These are phyloP conservation scores for Barnettozyma pratensis DNA, from an alignment of 805 yeast species.

Conservation along the genomic window DNA sequence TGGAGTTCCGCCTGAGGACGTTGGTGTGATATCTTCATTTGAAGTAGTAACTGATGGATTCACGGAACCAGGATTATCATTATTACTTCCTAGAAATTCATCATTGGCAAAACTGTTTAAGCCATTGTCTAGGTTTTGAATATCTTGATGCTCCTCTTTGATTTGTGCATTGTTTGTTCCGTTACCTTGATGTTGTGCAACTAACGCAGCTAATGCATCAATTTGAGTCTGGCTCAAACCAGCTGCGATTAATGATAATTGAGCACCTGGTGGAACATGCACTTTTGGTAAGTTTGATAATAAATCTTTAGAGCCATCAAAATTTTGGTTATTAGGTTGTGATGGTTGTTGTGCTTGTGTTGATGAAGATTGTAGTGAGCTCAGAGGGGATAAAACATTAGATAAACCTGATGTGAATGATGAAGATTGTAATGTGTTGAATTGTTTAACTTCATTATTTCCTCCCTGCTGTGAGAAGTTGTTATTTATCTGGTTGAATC, in stretches of 20 bases:
- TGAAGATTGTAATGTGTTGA: slow-evolving; percentile 10
- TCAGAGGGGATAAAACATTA: slow-evolving; percentile 10
- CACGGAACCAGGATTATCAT: neutral
- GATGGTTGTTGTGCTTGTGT: slow-evolving; percentile 2
- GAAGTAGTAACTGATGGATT: slow-evolving; percentile 7
- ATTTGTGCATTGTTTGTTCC: neutral
- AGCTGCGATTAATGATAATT: slow-evolving; percentile 53
- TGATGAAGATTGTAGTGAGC: slow-evolving; percentile 5
- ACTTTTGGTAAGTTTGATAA: slow-evolving; percentile 50
- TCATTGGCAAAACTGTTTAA: slow-evolving; percentile 1
- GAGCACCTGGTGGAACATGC: slow-evolving; percentile 71
- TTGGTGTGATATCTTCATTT: neutral
- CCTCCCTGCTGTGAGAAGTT: neutral
- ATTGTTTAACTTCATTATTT: slow-evolving; percentile 7
- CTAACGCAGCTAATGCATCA: slow-evolving; percentile 64
- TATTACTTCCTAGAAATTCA: slow-evolving; percentile 1
- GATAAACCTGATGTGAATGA: slow-evolving; percentile 9
- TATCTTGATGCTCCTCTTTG: too few relatives aligned
- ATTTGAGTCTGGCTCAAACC: slow-evolving; percentile 68
- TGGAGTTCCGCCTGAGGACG: neutral
- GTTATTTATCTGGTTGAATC: slow-evolving; percentile 10
- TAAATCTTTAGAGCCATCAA: slow-evolving; percentile 20
- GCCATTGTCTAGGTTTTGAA: neutral
- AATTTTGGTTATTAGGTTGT: slow-evolving; percentile 24
- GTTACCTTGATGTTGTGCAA: slow-evolving; percentile 58